Evolutionary conservation across 75 land plant species (phyloP).

Genomic region (Pinus tabuliformis): DNA sequence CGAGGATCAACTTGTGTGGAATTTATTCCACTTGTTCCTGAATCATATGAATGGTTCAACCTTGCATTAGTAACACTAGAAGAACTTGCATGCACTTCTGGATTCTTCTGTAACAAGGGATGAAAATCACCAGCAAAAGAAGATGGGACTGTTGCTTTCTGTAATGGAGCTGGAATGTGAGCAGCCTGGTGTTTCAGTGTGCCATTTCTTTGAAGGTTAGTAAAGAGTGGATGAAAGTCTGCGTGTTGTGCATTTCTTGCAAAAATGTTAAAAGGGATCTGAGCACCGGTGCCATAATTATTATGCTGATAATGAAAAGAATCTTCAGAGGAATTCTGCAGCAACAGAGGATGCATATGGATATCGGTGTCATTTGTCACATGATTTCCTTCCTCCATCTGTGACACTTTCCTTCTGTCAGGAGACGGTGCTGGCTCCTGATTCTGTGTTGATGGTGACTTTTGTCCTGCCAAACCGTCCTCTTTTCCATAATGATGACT

Average conservation of each 20-base stretch:
- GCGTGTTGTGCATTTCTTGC: conserved; percentile 17
- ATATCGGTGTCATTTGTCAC: conserved; percentile 21
- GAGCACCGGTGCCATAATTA: conserved; percentile 10
- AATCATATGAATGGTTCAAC: not conserved
- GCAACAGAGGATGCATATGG: conserved; percentile 79
- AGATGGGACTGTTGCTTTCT: not conserved
- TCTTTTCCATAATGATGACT: not conserved
- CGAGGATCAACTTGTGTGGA: not conserved
- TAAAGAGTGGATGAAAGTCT: conserved; percentile 57
- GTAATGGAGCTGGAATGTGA: not conserved
- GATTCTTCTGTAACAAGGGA: conserved; percentile 10
- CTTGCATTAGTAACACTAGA: not conserved
- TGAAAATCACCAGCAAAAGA: conserved; percentile 2
- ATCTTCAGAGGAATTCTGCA: conserved; percentile 41
- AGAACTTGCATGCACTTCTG: not conserved
- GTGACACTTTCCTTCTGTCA: not conserved
- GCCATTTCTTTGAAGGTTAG: conserved; percentile 29
- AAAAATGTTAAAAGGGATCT: conserved; percentile 29
- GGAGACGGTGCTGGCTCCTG: not conserved
- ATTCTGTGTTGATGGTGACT: not conserved
- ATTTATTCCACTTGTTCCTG: conserved; percentile 1
- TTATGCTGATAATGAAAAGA: conserved; percentile 24
- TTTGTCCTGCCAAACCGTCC: not conserved
- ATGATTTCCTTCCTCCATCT: conserved; percentile 4
- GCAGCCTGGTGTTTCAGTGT: not conserved